Evolutionary conservation across 352 stramenopile genomes (phyloP), one percentile per base, ranked within the genome.

Genomic region (Globisporangium abappressorium): DNA sequence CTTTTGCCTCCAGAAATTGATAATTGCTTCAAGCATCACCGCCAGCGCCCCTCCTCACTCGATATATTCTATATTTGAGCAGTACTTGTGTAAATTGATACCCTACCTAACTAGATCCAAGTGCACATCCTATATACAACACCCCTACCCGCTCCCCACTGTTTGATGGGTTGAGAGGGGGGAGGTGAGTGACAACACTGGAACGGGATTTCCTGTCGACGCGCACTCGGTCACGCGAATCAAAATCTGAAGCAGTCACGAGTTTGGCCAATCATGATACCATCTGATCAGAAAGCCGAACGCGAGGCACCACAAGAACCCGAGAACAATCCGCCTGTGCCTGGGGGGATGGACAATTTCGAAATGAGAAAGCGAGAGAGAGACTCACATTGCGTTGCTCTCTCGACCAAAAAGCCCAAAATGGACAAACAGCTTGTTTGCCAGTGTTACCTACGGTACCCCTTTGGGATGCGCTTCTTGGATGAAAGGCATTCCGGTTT

Each of bases 151-250:
- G 4, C 12, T 38, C 26, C 33, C 20, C 15, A 18, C n/a, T 36
- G n/a, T 65, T 57, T 65, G 43, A 47, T 57, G 60, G 43, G 43
- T 65, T 65, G 60, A 58, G 56, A 62, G 24, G 28, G 55, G n/a
- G 56, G 26, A 30, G 14, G 38, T 20, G 46, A 56, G 28, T 57
- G 60, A 49, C 60, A 65, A 65, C 60, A 49, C 60, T 57, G 60
- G 46, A 58, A 65, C 28, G 41, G 41, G 18, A 49, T 5, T 51
- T 30, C 15, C 28, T 57, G 60, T 65, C 60, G 60, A 65, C 60
- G 60, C 60, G 60, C 60, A 65, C 43, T 22, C 60, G 28, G 60
- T 65, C 60, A 65, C 60, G 24, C 60, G 60, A 65, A 65, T 65
- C 60, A 58, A 55, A 58, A 57, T 43, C 60, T 65, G 60, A 65